phyloP scores from a whole-genome alignment of 2,329 filamentous ascomycete genomes.

The Arthrobotrys sinensis region DNA sequence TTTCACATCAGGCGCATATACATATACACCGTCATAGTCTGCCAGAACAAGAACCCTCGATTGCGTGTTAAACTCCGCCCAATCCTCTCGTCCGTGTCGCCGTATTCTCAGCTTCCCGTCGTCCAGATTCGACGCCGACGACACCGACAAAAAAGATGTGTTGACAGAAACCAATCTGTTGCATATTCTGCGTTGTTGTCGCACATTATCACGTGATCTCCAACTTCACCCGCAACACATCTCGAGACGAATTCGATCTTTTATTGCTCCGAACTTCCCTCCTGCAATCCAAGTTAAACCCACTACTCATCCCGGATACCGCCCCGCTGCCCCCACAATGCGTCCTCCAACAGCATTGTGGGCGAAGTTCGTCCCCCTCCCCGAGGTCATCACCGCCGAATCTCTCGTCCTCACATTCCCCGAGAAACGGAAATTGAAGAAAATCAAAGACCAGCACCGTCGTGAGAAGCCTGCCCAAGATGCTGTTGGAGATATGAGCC shows the following conservation, averaged over 20 bases:
- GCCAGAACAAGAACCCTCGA: neutral
- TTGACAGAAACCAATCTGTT: neutral
- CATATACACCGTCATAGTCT: neutral
- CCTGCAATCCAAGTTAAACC: neutral
- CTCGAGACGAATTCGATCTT: constrained; percentile 26
- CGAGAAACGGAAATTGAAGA: constrained; percentile 31
- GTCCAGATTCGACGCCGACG: constrained; percentile 15
- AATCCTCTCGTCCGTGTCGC: constrained; percentile 2
- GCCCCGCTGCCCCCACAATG: constrained; percentile 32
- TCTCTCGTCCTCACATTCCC: constrained; percentile 34
- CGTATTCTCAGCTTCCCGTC: constrained; percentile 14
- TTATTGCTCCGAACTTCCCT: constrained; percentile 5
- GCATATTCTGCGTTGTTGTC: constrained; percentile 21
- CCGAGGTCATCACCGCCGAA: constrained; percentile 38
- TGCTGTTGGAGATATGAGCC: constrained; percentile 43
- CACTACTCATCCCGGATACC: neutral
- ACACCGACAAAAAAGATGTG: neutral
- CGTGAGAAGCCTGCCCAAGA: constrained; percentile 24
- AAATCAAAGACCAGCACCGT: neutral
- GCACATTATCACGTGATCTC: constrained; percentile 14
- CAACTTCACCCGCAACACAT: constrained; percentile 26
- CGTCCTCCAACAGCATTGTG: constrained; percentile 43
- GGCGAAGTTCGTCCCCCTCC: constrained; percentile 50
- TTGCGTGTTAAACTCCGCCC: neutral
- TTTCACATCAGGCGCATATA: too few species aligned